Percentiles rank a stretch among this genome's conserved stretches.
Evolutionary conservation across 176 grass and related monocot genomes (phyloP).

Genomic region (Urochloa ruziziensis): DNA sequence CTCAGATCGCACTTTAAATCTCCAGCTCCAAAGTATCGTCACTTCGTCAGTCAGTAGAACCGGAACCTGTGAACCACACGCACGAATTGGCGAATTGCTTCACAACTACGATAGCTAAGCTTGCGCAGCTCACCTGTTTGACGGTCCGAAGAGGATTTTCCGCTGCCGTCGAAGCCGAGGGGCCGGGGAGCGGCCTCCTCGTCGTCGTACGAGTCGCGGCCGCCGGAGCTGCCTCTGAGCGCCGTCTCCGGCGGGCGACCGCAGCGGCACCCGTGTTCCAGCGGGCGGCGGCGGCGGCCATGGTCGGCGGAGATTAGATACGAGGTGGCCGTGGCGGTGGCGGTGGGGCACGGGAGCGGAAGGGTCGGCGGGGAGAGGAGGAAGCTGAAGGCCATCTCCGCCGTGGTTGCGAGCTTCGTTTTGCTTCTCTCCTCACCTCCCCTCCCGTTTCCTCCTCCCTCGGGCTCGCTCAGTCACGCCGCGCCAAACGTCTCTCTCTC

Average conservation of each 20-base stretch:
- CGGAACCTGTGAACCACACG: neutral
- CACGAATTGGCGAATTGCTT: conserved; percentile 9
- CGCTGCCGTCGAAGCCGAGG: conserved; percentile 3
- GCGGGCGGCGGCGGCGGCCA: neutral
- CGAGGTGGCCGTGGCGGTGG: neutral
- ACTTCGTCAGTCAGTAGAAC: neutral
- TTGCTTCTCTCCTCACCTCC: conserved; percentile 21
- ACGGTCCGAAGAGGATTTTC: neutral
- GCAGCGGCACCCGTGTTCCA: conserved; percentile 30
- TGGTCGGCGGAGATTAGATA: neutral
- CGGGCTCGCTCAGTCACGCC: neutral
- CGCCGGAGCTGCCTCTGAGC: conserved; percentile 23
- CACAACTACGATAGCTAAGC: neutral
- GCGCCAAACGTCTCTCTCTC: conserved; percentile 3
- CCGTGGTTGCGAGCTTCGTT: conserved; percentile 1
- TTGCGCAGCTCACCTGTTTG: conserved; percentile 38
- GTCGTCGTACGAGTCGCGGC: conserved; percentile 30
- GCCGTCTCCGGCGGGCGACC: conserved; percentile 24
- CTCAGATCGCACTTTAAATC: no score
- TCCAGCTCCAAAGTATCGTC: neutral
- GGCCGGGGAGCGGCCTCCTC: conserved; percentile 9
- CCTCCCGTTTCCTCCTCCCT: conserved; percentile 22
- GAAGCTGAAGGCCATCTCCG: conserved; percentile 37
- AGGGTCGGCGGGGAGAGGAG: conserved; percentile 27
- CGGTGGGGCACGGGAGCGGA: neutral